Evolutionary conservation across 2,329 filamentous ascomycete species (phyloP).

Genomic region (Dothistroma pini): DNA sequence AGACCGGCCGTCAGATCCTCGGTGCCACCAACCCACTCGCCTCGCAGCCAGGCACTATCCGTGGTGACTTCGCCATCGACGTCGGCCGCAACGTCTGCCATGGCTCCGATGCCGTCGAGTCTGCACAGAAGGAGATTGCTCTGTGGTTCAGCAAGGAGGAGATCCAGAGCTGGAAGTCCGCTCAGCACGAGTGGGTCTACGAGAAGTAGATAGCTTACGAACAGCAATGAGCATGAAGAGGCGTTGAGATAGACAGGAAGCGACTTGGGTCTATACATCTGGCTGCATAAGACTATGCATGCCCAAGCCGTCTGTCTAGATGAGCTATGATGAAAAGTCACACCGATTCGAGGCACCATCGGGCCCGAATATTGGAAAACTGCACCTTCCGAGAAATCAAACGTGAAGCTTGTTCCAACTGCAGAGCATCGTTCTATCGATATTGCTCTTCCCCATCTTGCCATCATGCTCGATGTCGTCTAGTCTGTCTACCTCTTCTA

Average conservation of each 20-base stretch:
- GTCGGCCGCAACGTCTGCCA: constrained; percentile 99
- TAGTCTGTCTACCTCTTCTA: background rate
- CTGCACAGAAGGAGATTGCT: constrained; percentile 98
- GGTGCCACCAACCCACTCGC: constrained; percentile 98
- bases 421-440: background rate
- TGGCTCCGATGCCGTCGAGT: constrained; percentile 98
- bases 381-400: background rate
- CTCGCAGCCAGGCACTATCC: constrained; percentile 95
- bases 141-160: constrained; percentile 96
- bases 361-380: background rate
- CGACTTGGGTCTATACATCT: background rate
- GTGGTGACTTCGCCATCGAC: constrained; percentile 84
- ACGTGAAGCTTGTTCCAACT: background rate
- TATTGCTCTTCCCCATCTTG: background rate
- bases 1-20: constrained; percentile 94
- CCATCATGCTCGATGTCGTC: background rate
- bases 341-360: background rate
- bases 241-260: background rate
- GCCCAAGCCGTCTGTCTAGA: background rate
- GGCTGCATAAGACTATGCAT: background rate
- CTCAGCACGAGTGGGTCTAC: constrained; percentile 92
- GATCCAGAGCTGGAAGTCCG: constrained; percentile 76
- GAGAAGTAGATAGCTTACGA: constrained; percentile 61
- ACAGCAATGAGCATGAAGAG: background rate
- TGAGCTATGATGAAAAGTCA: background rate